Evolutionary conservation across 1,284 basidiomycete genomes (phyloP).

Genomic region (Melampsora americana): DNA sequence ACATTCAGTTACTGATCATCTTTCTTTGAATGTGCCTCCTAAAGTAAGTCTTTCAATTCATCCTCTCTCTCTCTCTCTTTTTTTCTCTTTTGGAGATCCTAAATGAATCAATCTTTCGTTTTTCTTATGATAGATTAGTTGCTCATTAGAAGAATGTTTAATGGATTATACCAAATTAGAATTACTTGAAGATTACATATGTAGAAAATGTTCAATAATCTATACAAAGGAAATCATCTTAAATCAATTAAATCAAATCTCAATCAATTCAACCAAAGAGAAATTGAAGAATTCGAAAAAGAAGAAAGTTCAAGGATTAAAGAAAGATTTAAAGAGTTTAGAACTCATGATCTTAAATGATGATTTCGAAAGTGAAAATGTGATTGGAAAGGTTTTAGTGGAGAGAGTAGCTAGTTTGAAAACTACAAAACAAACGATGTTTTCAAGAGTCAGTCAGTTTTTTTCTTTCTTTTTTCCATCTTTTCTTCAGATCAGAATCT

Average conservation of each 20-base stretch:
- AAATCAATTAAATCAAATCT: not conserved
- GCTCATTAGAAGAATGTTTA: conserved; percentile 69
- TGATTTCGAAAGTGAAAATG: not conserved
- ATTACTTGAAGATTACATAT: conserved; percentile 74
- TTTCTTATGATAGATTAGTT: conserved; percentile 61
- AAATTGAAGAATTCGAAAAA: not conserved
- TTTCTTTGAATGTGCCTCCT: conserved; percentile 70
- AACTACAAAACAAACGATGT: conserved; percentile 82
- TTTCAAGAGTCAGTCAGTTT: conserved; percentile 66
- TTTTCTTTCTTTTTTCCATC: not conserved
- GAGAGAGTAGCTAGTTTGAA: conserved; percentile 69
- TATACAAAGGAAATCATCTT: conserved; percentile 61
- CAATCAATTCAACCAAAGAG: not conserved
- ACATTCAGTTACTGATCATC: conserved; percentile 77
- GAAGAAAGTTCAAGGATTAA: not conserved
- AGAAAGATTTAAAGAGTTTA: not conserved
- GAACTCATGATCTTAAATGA: not conserved
- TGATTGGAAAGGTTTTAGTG: not conserved
- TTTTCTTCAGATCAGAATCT: no score
- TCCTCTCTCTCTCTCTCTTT: no score
- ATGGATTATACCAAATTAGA: conserved; percentile 78
- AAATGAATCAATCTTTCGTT: no score
- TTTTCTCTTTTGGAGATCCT: no score
- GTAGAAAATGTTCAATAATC: conserved; percentile 72
- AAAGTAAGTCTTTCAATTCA: conserved; percentile 48